Evolutionary conservation across 1,139 yeast species (phyloP).

Genomic region (Zygosaccharomyces sapae): DNA sequence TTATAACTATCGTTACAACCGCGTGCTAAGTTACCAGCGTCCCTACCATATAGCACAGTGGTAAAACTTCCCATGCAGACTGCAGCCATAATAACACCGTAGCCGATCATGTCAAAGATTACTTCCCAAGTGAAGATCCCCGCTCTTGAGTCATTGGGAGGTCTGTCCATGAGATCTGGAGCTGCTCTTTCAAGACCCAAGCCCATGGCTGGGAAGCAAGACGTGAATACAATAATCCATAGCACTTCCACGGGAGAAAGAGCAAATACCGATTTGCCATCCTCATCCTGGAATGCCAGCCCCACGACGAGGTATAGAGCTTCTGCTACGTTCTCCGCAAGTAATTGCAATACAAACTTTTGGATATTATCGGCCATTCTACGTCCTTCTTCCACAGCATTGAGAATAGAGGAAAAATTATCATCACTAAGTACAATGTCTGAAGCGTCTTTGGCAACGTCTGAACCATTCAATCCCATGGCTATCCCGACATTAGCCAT

Average conservation of each 20-base stretch:
- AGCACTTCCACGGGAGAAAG: conserved; percentile 96
- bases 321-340: conserved; percentile 86
- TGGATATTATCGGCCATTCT: conserved; percentile 94
- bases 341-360: conserved; percentile 86
- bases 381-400: conserved; percentile 95
- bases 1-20: conserved; percentile 54
- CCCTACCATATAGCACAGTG: conserved; percentile 60
- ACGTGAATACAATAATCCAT: conserved; percentile 97
- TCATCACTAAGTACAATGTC: conserved; percentile 97
- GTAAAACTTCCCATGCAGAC: conserved; percentile 68
- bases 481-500: conserved; percentile 96
- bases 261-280: conserved; percentile 66
- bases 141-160: conserved; percentile 84
- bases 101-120: conserved; percentile 66
- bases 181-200: conserved; percentile 97
- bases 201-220: conserved; percentile 98
- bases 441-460: conserved; percentile 97
- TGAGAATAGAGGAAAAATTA: conserved; percentile 87
- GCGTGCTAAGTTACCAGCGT: conserved; percentile 62
- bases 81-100: conserved; percentile 71
- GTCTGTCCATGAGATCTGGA: conserved; percentile 88
- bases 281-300: conserved; percentile 73
- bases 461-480: conserved; percentile 96
- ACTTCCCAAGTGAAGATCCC: conserved; percentile 72
- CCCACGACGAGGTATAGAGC: conserved; percentile 77